phyloP scores from a whole-genome alignment of 441 rosid species.

The Jatropha podagrica region DNA sequence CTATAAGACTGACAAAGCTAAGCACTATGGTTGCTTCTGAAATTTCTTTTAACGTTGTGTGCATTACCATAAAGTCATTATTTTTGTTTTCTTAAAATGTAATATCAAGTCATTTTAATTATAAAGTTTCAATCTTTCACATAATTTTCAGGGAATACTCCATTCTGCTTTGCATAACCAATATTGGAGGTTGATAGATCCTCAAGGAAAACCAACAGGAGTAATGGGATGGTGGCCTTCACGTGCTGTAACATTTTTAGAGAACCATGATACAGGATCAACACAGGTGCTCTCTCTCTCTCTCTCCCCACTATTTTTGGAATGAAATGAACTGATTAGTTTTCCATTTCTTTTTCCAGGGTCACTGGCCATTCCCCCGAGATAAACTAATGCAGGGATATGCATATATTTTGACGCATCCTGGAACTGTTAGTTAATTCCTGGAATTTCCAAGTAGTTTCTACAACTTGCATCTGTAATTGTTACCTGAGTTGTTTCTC shows the following conservation, averaged over 20 bases:
- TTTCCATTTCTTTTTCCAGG: slow-evolving; percentile 27
- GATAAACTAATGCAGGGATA: slow-evolving; percentile 48
- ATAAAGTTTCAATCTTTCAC: background rate
- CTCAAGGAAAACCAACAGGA: slow-evolving; percentile 54
- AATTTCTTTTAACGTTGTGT: background rate
- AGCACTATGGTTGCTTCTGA: background rate
- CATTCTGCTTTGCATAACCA: slow-evolving; percentile 49
- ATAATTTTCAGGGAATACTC: slow-evolving; percentile 44
- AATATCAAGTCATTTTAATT: too few species aligned
- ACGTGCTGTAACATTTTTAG: slow-evolving; percentile 51
- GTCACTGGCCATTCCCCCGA: slow-evolving; percentile 61
- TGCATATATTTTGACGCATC: slow-evolving; percentile 52
- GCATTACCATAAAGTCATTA: background rate
- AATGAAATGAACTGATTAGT: background rate
- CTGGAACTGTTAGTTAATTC: slow-evolving; percentile 44
- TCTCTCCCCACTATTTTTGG: background rate
- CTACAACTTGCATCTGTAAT: background rate
- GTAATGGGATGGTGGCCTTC: slow-evolving; percentile 69
- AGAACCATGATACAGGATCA: slow-evolving; percentile 58
- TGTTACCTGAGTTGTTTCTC: background rate
- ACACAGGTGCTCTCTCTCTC: slow-evolving; percentile 40
- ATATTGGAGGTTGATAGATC: slow-evolving; percentile 53
- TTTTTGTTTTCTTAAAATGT: background rate
- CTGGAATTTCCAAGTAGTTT: background rate
- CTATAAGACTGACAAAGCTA: background rate